A percentile compares a stretch with the other conserved stretches of the same genome.
These are phyloP conservation scores for Penstemon eatonii DNA, from an alignment of 257 asterid species.

Conservation along the genomic window DNA sequence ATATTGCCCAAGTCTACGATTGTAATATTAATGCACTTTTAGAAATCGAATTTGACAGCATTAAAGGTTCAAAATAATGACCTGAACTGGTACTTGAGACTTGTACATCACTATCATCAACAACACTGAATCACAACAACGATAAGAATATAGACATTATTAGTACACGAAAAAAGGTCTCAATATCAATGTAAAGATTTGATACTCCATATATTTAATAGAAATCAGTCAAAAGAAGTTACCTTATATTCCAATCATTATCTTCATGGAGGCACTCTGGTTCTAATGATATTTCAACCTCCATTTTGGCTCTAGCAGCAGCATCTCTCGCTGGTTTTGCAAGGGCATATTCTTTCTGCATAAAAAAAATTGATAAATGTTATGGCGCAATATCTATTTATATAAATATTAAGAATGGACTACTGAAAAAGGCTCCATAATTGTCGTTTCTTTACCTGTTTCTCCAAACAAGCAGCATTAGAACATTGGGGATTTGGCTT, in stretches of 20 bases:
- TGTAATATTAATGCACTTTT: neutral
- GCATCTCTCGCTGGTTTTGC: constrained; percentile 90
- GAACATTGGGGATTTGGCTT: constrained; percentile 97
- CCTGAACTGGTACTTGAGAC: constrained; percentile 56
- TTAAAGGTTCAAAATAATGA: constrained; percentile 23
- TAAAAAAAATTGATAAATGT: neutral
- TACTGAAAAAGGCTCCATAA: constrained; percentile 9
- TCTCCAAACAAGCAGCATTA: constrained; percentile 88
- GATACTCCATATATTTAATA: neutral
- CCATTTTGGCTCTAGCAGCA: constrained; percentile 75
- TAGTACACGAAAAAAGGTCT: constrained; percentile 8
- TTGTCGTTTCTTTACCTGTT: constrained; percentile 61
- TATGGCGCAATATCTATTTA: neutral
- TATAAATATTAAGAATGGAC: constrained; percentile 5
- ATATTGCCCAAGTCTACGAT: neutral
- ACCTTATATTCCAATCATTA: constrained; percentile 98
- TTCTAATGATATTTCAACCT: constrained; percentile 48
- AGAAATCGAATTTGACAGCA: neutral
- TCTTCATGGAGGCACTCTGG: constrained; percentile 74
- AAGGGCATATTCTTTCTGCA: constrained; percentile 76
- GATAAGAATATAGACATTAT: constrained; percentile 15
- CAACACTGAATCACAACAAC: constrained; percentile 62
- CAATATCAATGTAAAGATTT: neutral
- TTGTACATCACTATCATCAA: constrained; percentile 61
- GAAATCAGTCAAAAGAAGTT: neutral